Evolutionary conservation across 495 filamentous ascomycete species (phyloP), one percentile per base, ranked within the genome.

Genomic region (Usnea hakonensis): DNA sequence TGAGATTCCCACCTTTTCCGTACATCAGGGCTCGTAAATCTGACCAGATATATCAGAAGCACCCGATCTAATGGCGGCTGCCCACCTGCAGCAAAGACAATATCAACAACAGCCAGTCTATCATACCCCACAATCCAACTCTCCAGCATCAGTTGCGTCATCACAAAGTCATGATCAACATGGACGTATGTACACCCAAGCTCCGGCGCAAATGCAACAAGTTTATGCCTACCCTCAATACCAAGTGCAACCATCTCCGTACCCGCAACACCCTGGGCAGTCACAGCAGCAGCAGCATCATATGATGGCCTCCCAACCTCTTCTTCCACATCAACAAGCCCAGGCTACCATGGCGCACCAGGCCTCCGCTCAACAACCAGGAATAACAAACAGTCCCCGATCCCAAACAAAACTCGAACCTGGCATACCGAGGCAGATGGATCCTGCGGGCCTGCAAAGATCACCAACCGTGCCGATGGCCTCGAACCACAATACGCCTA

Each of bases 101-200:
- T 97, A 92, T 65, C 93, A 92, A 26, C 60, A 62, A 38, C 60
- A 62, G 30, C 30, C 90, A 33, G 96, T 96, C 64, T 96, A 98
- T 70, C 90, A 96, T 70, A 96, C 93, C 4, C 91, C 93, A 19
- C 91, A 96, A 77, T 96, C 91, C 32, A 95, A 91, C 74, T 96
- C 94, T 28, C 94, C 94, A 40, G 89, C 90, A n/a, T 96, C 94
- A 61, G 91, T 97, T 64, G 88, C 92, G 59, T 97, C 94, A 21
- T 87, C 89, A 7, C 90, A 93, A 54, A 81, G 83, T 28, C 90
- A 95, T 68, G 94, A 98, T 66, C 92, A 90, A 64, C 90, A 93
- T 77, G 80, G 77, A 53, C 81, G 94, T 64, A 79, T 97, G 65
- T 96, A 96, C 71, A 83, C 83, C 55, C 82, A 87, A 55, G 90